Conservation (phyloP, 2,329 filamentous ascomycete species). For the Trichoderma atroviride region DNA sequence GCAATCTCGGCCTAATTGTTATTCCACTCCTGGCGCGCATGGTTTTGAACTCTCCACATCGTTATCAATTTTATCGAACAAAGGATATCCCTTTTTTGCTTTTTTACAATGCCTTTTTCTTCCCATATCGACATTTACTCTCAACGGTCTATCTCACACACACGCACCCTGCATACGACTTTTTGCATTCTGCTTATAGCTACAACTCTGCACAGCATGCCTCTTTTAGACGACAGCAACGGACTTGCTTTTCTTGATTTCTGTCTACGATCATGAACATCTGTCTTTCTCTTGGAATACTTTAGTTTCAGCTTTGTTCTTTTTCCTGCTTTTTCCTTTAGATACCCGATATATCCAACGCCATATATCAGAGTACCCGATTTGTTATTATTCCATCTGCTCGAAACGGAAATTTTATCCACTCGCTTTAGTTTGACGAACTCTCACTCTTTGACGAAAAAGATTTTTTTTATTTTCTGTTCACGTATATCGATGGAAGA, state of each 20-base stretch:
- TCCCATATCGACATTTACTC: background rate
- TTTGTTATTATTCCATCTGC: background rate
- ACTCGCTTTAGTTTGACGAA: background rate
- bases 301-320: background rate
- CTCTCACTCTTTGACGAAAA: conserved; percentile 7
- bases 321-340: background rate
- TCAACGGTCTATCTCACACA: background rate
- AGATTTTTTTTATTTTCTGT: background rate
- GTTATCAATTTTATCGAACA: background rate
- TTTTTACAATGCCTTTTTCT: background rate
- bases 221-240: conserved; percentile 5
- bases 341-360: conserved; percentile 19
- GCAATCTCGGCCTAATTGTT: conserved; percentile 30
- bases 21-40: conserved; percentile 27
- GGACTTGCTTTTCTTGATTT: background rate
- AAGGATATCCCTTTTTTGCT: background rate
- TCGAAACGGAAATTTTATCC: background rate
- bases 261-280: background rate
- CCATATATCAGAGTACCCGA: conserved; percentile 21
- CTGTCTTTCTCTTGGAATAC: background rate
- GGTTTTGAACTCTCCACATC: background rate
- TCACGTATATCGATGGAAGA: background rate
- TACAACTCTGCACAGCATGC: background rate
- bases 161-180: background rate
- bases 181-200: background rate